A percentile compares a stretch with the other conserved stretches of the same genome.
Conservation (phyloP, 2,329 filamentous ascomycete species). For the Graphium sp. region DNA sequence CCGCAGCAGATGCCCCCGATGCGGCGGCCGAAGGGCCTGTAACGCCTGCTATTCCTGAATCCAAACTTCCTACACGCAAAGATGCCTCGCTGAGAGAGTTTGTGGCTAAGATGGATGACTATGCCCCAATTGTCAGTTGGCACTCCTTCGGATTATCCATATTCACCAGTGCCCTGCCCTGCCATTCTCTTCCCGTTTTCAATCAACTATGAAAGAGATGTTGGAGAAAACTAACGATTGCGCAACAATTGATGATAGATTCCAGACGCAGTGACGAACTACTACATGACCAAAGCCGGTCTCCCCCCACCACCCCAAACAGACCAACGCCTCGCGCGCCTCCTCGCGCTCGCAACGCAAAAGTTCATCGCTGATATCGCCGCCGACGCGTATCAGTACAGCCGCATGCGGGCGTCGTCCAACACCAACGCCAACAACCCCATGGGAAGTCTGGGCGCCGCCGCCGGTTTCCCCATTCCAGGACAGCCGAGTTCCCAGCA, state of each 20-base stretch:
- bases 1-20: conserved; percentile 19
- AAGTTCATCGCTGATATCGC: conserved; percentile 98
- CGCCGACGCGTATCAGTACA: conserved; percentile 95
- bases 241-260: no score
- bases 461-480: conserved; percentile 49
- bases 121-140: conserved; percentile 76
- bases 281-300: conserved; percentile 92
- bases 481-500: conserved; percentile 43
- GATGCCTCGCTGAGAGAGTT: conserved; percentile 89
- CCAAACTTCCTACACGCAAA: conserved; percentile 64
- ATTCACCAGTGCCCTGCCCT: background rate
- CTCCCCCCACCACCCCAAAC: conserved; percentile 86
- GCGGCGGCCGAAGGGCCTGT: no score
- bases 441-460: conserved; percentile 70
- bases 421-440: conserved; percentile 76
- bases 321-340: conserved; percentile 74
- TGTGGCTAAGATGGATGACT: conserved; percentile 92
- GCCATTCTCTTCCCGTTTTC: background rate
- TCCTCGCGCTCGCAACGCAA: conserved; percentile 92
- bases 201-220: conserved; percentile 5
- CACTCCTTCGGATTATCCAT: background rate
- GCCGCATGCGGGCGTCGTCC: conserved; percentile 84
- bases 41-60: conserved; percentile 31
- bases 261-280: conserved; percentile 90
- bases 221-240: background rate